Conservation (phyloP, 1,284 basidiomycete genomes). For the Austroboletus niveus region DNA sequence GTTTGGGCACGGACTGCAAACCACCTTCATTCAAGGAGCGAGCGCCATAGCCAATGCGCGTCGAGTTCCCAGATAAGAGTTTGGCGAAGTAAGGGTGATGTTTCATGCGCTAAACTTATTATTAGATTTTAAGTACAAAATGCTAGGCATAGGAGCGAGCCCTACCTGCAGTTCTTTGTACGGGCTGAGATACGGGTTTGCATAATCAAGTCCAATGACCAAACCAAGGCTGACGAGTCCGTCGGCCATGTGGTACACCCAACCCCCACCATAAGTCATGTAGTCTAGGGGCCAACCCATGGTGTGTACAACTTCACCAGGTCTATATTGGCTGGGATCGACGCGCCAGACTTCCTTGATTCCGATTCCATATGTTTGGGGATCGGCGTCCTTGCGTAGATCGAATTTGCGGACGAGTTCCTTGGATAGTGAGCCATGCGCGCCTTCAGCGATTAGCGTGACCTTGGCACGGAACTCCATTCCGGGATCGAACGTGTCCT, state of each 20-base stretch:
- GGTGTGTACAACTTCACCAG: conserved; percentile 90
- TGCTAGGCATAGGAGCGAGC: background rate
- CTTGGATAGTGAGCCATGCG: conserved; percentile 91
- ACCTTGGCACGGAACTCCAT: conserved; percentile 96
- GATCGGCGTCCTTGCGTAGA: conserved; percentile 76
- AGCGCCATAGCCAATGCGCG: conserved; percentile 89
- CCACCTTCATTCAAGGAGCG: conserved; percentile 94
- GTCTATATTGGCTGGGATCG: conserved; percentile 69
- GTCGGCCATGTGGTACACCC: conserved; percentile 95
- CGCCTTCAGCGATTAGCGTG: conserved; percentile 95
- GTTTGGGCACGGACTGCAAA: conserved; percentile 87
- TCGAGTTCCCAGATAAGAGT: conserved; percentile 72
- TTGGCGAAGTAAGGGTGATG: conserved; percentile 91
- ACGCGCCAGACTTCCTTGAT: conserved; percentile 99
- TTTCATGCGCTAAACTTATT: conserved; percentile 77
- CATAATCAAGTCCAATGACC: conserved; percentile 93
- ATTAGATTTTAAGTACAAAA: conserved; percentile 2
- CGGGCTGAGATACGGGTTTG: conserved; percentile 91
- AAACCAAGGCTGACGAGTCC: conserved; percentile 90
- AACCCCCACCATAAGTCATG: conserved; percentile 91
- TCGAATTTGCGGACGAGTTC: conserved; percentile 77
- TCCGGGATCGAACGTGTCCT: conserved; percentile 92
- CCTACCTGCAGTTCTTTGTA: conserved; percentile 90
- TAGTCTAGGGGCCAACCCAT: conserved; percentile 91
- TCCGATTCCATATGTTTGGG: conserved; percentile 96